Evolutionary conservation across 495 filamentous ascomycete genomes (phyloP), one percentile per base, ranked within the genome.

Genomic region (Aspergillus saccharolyticus): DNA sequence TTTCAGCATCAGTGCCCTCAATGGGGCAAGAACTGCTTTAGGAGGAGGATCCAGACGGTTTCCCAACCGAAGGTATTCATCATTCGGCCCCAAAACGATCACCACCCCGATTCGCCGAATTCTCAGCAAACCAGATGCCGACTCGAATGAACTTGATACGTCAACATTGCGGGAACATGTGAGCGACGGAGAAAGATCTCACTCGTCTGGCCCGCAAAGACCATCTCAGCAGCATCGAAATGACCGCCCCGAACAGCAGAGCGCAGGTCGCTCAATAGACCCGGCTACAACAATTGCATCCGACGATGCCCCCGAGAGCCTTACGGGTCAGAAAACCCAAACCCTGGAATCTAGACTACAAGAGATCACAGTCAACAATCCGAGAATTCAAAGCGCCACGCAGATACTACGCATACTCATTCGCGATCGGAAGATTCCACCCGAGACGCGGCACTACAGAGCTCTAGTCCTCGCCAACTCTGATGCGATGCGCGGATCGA

Each of bases 401-500:
- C 62, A 68, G 20, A 65, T 74, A 15, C 45, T 79, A 21, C 61
- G 66, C 16, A 51, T 59, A 7, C 72, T 96, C 19, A 72, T 96
- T 50, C 70, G 74, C 25, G 78, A 80, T 28, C 81, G 84, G 28
- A 70, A 79, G 53, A 82, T 91, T 68, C 69, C 64, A 56, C 90
- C 90, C 17, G 85, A 83, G 63, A 63, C 76, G 18, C 73, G 79
- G 20, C 78, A 96, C 52, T 96, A 92, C 69, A 80, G 85, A 58
- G 81, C 84, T 0, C 73, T 96, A 30, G 83, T 96, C 46, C 73
- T 82, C 15, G 85, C 85, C 15, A 90, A 94, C 68, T 74, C 83
- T 20, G 80, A 85, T 68, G 63, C 76, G 25, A 61, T 78, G 30
- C 69, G 79, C 53, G 89, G 90, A 2, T 88, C 89, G 24, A 84